phyloP scores from a whole-genome alignment of 768 basidiomycete genomes.

The Collybiopsis luxurians region DNA sequence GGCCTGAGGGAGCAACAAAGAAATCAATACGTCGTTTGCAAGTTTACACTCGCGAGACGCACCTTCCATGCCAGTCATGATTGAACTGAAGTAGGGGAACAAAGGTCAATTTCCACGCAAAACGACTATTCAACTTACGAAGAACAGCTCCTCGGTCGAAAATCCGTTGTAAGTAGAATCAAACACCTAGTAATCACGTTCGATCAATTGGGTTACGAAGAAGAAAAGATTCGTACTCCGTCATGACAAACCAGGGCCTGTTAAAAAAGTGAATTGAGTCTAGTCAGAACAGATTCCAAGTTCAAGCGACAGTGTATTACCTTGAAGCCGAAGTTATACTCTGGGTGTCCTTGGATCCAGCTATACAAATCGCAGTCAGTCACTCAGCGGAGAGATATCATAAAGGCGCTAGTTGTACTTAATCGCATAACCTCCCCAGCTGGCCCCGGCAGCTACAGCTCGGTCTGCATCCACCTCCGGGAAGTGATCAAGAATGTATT shows the following conservation, averaged over 20 bases:
- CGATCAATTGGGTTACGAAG: neutral
- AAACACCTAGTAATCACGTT: slow-evolving; percentile 49
- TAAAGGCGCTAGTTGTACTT: slow-evolving; percentile 50
- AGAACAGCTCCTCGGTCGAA: slow-evolving; percentile 89
- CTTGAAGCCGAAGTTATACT: slow-evolving; percentile 86
- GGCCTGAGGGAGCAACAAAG: slow-evolving; percentile 38
- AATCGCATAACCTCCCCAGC: slow-evolving; percentile 87
- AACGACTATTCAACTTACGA: slow-evolving; percentile 46
- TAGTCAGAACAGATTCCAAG: neutral
- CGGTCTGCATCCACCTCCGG: slow-evolving; percentile 74
- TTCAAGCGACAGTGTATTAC: slow-evolving; percentile 10
- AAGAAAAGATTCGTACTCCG: slow-evolving; percentile 73
- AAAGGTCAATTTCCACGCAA: neutral
- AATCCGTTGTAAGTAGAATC: slow-evolving; percentile 79
- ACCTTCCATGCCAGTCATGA: slow-evolving; percentile 79
- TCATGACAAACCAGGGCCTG: slow-evolving; percentile 87
- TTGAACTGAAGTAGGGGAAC: slow-evolving; percentile 62
- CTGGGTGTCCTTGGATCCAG: slow-evolving; percentile 95
- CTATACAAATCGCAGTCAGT: slow-evolving; percentile 33
- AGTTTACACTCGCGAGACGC: neutral
- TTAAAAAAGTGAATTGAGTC: slow-evolving; percentile 2
- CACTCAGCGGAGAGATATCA: slow-evolving; percentile 6
- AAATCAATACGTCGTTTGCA: neutral
- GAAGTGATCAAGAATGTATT: slow-evolving; percentile 59
- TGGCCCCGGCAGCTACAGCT: slow-evolving; percentile 77